Conservation (phyloP, 1,284 basidiomycete genomes). For the Naganishia sp. region DNA sequence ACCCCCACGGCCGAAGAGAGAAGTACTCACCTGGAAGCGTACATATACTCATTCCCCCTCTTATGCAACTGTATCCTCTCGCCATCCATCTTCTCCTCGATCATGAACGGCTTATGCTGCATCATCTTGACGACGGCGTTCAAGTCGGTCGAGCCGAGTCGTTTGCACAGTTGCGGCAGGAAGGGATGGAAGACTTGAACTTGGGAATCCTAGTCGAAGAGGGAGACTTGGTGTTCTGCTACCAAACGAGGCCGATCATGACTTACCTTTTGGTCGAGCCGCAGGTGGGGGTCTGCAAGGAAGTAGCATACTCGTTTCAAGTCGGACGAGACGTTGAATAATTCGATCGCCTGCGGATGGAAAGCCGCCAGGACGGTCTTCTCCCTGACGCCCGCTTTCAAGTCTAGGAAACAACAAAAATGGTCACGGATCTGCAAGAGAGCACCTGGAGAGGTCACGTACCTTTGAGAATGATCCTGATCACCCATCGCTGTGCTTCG, state of each 20-base stretch:
- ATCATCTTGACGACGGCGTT: conserved; percentile 81
- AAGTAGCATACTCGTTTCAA: conserved; percentile 80
- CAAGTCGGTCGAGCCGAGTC: conserved; percentile 69
- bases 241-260: too few species aligned
- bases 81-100: conserved; percentile 95
- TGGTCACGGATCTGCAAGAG: too few species aligned
- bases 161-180: conserved; percentile 88
- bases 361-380: conserved; percentile 82
- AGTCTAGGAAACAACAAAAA: too few species aligned
- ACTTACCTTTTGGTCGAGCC: conserved; percentile 11
- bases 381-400: conserved; percentile 61
- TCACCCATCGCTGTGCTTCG: conserved; percentile 86
- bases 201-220: conserved; percentile 65
- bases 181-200: conserved; percentile 80
- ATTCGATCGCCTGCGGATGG: conserved; percentile 83
- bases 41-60: conserved; percentile 81
- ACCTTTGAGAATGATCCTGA: conserved; percentile 86
- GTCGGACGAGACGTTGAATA: conserved; percentile 93
- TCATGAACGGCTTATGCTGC: conserved; percentile 67
- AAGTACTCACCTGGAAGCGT: conserved; percentile 72
- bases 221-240: background rate
- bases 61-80: conserved; percentile 94
- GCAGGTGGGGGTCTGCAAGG: conserved; percentile 49
- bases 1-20: too few species aligned
- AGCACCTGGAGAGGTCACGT: conserved; percentile 14